phyloP scores from a whole-genome alignment of 2,329 filamentous ascomycete species.

The Stemphylium beticola region DNA sequence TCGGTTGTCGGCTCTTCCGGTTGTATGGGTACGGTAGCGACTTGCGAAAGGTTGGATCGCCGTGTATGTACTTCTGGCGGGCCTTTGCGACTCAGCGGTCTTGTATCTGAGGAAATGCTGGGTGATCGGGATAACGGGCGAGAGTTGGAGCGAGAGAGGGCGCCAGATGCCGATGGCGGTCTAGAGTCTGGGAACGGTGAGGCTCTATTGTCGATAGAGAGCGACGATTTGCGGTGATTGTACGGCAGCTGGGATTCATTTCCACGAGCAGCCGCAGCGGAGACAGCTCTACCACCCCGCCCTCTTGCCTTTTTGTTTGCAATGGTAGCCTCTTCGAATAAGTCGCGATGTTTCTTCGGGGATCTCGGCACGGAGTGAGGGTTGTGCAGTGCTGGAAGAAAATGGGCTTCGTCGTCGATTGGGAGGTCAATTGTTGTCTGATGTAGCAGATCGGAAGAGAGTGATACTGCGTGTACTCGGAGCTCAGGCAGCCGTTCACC shows the following conservation, averaged over 20 bases:
- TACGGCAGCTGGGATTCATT: constrained; percentile 34
- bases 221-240: constrained; percentile 40
- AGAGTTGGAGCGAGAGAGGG: constrained; percentile 29
- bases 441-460: constrained; percentile 52
- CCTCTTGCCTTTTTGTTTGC: constrained; percentile 51
- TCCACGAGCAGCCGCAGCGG: constrained; percentile 50
- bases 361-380: constrained; percentile 28
- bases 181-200: constrained; percentile 29
- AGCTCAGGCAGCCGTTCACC: constrained; percentile 32
- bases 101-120: constrained; percentile 40
- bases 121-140: constrained; percentile 41
- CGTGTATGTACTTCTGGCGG: constrained; percentile 30
- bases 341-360: constrained; percentile 53
- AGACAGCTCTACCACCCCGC: constrained; percentile 52
- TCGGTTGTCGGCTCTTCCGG: constrained; percentile 45
- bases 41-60: constrained; percentile 43
- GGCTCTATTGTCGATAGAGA: constrained; percentile 37
- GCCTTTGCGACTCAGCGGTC: constrained; percentile 42
- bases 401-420: constrained; percentile 36
- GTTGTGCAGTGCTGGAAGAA: constrained; percentile 37
- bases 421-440: constrained; percentile 3
- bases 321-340: constrained; percentile 57
- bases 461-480: constrained; percentile 49
- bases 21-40: constrained; percentile 39
- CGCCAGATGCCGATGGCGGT: constrained; percentile 32